Percentiles rank a stretch among this genome's conserved stretches.
Evolutionary conservation across 2,329 filamentous ascomycete species (phyloP).

Genomic region (Colletotrichum kahawae): DNA sequence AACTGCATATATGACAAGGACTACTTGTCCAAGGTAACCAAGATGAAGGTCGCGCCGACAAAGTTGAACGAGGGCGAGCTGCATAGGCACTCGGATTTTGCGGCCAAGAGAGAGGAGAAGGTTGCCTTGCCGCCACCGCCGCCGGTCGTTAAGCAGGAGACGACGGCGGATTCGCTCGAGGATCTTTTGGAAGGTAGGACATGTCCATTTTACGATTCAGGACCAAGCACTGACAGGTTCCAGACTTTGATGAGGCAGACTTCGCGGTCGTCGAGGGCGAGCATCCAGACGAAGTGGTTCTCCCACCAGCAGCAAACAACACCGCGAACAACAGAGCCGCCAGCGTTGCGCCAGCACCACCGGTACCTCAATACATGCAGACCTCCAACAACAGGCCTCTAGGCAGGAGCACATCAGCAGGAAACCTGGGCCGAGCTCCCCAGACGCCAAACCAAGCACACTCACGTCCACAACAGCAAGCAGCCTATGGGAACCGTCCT

Average conservation of each 20-base stretch:
- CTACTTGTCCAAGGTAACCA: slow-evolving; percentile 88
- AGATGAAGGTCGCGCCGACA: slow-evolving; percentile 79
- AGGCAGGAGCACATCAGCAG: slow-evolving; percentile 32
- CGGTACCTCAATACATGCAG: slow-evolving; percentile 36
- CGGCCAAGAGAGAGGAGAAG: slow-evolving; percentile 58
- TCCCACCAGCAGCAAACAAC: slow-evolving; percentile 47
- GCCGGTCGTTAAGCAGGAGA: slow-evolving; percentile 33
- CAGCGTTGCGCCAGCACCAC: slow-evolving; percentile 27
- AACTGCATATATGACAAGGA: slow-evolving; percentile 99
- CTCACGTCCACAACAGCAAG: slow-evolving; percentile 26
- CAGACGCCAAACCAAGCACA: slow-evolving; percentile 39
- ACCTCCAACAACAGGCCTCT: slow-evolving; percentile 39
- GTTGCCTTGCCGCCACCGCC: slow-evolving; percentile 12
- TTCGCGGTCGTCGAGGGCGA: slow-evolving; percentile 73
- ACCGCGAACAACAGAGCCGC: slow-evolving; percentile 25
- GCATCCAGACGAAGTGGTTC: slow-evolving; percentile 77
- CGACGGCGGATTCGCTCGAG: slow-evolving; percentile 52
- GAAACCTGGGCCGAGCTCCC: slow-evolving; percentile 32
- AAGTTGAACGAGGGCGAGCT: slow-evolving; percentile 82
- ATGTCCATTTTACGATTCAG: not conserved
- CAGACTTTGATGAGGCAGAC: slow-evolving; percentile 77
- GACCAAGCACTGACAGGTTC: not conserved
- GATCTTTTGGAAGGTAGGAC: slow-evolving; percentile 54
- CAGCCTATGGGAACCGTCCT: slow-evolving; percentile 25
- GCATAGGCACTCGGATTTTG: slow-evolving; percentile 80